Evolutionary conservation across 257 asterid genomes (phyloP).

Genomic region (Solanum medicagineum): DNA sequence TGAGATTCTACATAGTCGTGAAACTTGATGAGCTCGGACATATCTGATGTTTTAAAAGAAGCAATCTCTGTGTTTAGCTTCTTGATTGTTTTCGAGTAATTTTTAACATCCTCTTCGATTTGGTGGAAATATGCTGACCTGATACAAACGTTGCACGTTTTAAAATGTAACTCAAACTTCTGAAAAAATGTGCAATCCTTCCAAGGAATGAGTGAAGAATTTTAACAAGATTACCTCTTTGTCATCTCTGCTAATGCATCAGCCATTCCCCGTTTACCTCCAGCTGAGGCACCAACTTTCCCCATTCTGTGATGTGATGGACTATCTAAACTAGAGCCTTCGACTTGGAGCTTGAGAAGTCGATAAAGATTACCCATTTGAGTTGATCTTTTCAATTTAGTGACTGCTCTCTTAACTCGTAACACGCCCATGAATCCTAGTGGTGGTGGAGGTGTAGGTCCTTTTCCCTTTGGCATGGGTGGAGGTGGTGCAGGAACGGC

Average conservation of each 20-base stretch:
- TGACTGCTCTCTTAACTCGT: constrained; percentile 29
- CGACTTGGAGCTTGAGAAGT: constrained; percentile 55
- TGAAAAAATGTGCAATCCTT: not conserved
- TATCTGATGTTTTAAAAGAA: constrained; percentile 59
- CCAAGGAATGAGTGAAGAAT: not conserved
- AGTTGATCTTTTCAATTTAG: constrained; percentile 50
- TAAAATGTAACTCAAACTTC: not conserved
- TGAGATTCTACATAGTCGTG: constrained; percentile 41
- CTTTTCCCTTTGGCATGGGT: constrained; percentile 10
- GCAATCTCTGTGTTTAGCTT: constrained; percentile 30
- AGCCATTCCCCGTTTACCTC: constrained; percentile 69
- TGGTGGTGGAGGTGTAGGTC: constrained; percentile 19
- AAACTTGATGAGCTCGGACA: constrained; percentile 50
- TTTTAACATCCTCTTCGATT: constrained; percentile 68
- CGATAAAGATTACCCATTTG: constrained; percentile 64
- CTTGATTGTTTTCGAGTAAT: constrained; percentile 29
- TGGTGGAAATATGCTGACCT: constrained; percentile 68
- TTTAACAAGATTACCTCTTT: constrained; percentile 27
- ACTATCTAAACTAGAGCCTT: constrained; percentile 35
- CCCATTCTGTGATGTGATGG: constrained; percentile 23
- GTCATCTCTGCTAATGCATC: constrained; percentile 82
- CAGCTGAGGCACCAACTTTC: constrained; percentile 11
- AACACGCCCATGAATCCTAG: not conserved
- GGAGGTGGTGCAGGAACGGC: constrained; percentile 35
- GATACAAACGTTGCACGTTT: not conserved